Evolutionary conservation across 352 stramenopile species (phyloP), one percentile per base, ranked within the genome.

Genomic region (Albugo candida): DNA sequence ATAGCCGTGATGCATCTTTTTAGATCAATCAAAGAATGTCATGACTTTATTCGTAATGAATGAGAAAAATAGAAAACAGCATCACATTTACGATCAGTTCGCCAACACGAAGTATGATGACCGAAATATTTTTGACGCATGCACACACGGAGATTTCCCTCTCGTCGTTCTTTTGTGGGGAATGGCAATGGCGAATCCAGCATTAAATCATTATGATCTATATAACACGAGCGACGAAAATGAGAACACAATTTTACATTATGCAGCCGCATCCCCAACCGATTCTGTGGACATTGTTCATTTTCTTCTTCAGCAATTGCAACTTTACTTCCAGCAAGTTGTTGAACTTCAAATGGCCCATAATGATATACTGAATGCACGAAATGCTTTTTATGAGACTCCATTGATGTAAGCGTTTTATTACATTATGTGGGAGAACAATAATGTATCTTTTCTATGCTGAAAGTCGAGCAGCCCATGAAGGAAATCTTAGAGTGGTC

Each of bases 151-250:
- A 20, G 73, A 89, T 54, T 89, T 89, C 47, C 77, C 77, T 41
- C 73, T 89, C 13, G 70, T 89, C 14, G 77, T 89, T 43, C 58
- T 89, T 48, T 60, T 89, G 4, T 89, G 77, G 77, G 76, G 77
- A 11, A 89, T 89, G 73, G 70, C 73, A 5, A 74, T 83, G 58
- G 76, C 72, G 10, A 67, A 77, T 44, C 71, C 68, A 2, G 3
- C 38, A 43, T 31, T 31, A 8, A 31, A 31, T 31, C 24, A 31
- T 31, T 43, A 43, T 43, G 69, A 86, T 47, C 47, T 86, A 48
- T 52, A 83, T 34, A 56, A 49, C 13, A 56, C 57, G 13, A 54
- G 53, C 18, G 77, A 89, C 56, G 44, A 41, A 2, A 18, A 55
- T 21, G 63, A 65, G 24, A 89, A 86, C 58, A 51, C 54, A 0